phyloP scores from a whole-genome alignment of 2,329 filamentous ascomycete species.

The Acephala macrosclerotiorum region DNA sequence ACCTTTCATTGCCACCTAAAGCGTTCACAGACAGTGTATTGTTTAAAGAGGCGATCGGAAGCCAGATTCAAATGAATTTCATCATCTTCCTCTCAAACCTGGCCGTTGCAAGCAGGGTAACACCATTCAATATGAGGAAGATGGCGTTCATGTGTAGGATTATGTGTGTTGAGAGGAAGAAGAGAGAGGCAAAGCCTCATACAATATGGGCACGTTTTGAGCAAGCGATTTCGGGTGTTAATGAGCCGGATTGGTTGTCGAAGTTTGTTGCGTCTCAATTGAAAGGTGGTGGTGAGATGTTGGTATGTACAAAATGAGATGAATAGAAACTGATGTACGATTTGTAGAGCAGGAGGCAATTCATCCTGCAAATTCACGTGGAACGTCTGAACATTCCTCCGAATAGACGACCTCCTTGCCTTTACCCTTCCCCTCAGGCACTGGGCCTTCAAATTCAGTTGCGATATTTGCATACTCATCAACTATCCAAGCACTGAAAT shows the following conservation, averaged over 20 bases:
- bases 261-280: background rate
- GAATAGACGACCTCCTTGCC: too few relatives aligned
- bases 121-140: slow-evolving; percentile 9
- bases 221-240: background rate
- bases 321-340: too few relatives aligned
- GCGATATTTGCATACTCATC: too few relatives aligned
- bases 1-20: background rate
- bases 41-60: background rate
- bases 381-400: too few relatives aligned
- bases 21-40: background rate
- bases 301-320: too few relatives aligned
- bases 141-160: slow-evolving; percentile 9
- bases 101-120: slow-evolving; percentile 3
- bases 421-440: too few relatives aligned
- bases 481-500: too few relatives aligned
- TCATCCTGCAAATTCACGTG: too few relatives aligned
- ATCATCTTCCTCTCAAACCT: background rate
- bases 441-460: too few relatives aligned
- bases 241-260: slow-evolving; percentile 1
- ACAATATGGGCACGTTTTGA: slow-evolving; percentile 1
- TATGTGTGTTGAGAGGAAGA: slow-evolving; percentile 4
- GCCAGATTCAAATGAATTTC: background rate
- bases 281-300: too few relatives aligned
- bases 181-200: background rate
- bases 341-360: too few relatives aligned